Evolutionary conservation across 495 filamentous ascomycete genomes (phyloP), one percentile per base, ranked within the genome.

Genomic region (Penicillium psychrofluorescens): DNA sequence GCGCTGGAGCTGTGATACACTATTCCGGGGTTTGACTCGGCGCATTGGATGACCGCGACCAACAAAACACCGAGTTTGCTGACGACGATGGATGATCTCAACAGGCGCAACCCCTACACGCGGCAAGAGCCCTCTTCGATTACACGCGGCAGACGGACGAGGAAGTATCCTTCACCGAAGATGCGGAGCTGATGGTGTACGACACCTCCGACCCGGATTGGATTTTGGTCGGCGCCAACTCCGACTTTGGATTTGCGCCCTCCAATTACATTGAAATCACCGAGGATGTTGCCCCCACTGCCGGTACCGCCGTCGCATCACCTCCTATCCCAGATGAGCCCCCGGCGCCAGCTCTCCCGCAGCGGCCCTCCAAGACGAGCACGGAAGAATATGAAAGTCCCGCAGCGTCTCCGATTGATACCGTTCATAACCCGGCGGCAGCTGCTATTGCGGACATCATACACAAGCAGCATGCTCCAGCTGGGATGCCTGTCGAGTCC

Each of bases 111-210:
- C 85, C 92, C 13, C 68, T 75, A 42, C 72, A 79, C 39, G 69
- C 81, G 45, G 91, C 89, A 14, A 88, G 84, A 65, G 86, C 90
- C 35, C 77, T 97, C 31, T 99, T 90, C 70, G 94, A 97, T 61
- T 99, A 99, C 65, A 88, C 85, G 31, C 77, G 89, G 43, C 92
- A 99, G 67, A 99, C 92, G 38, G 94, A 99, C 58, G 92, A 97
- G 63, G 92, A 99, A 68, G 74, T 99, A 22, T 95, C 90, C 22
- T 95, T 99, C 62, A 78, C 85, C 35, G 90, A 99, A 73, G 90
- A 95, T 64, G 81, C 86, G 22, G 64, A 79, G 40, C 71, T 99
- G 34, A 66, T 83, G 40, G 88, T 97, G 28, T 97, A 86, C 59
- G 92, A 99, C 56, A 83, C 74, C 10, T 84, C 87, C 7, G 92